Evolutionary conservation across 495 filamentous ascomycete species (phyloP), one percentile per base, ranked within the genome.

Genomic region (Lophiostoma macrostomum): DNA sequence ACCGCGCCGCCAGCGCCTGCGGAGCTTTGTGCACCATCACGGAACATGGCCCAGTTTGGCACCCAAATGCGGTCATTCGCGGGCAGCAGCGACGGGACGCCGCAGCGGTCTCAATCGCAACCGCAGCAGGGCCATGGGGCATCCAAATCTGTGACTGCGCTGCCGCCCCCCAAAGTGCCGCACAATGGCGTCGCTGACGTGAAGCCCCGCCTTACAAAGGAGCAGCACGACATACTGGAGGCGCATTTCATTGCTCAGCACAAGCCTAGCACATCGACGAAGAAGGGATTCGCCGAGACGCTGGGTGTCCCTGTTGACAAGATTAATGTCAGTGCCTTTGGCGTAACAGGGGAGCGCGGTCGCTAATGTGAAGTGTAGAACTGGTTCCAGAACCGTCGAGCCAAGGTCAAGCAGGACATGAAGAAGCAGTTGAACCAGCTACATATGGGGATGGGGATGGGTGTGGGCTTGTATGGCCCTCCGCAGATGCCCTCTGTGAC

Each of bases 321-420:
- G 45, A 67, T 73, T 58, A 73, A 73, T 42, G 70, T 72, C 45
- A 56, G 69, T 68, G 31, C 23, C 22, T 11, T 16, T 35, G 13
- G 11, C 25, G n/a, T 25, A 16, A 30, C 20, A 34, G 8, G 28
- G 14, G 40, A 37, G 13, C n/a, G 28, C 30, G 12, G 2, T 12
- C 6, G 51, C 43, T 62, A 55, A 58, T 35, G 19, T n/a, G 30
- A 40, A 14, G 28, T 19, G 27, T 45, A 73, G 70, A 73, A 73
- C 46, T 73, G 71, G 71, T 73, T 73, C 42, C 71, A 73, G 56
- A 73, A 73, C 58, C 64, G 71, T 10, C 27, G 71, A 35, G 71
- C 71, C 31, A 73, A 73, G 50, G 59, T 68, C 14, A 73, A 73
- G 60, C 71, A 73, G 53, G 71, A 73, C 50, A 35, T 50, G 6